phyloP scores from a whole-genome alignment of 208 protist species.

The Leishmania guyanensis region DNA sequence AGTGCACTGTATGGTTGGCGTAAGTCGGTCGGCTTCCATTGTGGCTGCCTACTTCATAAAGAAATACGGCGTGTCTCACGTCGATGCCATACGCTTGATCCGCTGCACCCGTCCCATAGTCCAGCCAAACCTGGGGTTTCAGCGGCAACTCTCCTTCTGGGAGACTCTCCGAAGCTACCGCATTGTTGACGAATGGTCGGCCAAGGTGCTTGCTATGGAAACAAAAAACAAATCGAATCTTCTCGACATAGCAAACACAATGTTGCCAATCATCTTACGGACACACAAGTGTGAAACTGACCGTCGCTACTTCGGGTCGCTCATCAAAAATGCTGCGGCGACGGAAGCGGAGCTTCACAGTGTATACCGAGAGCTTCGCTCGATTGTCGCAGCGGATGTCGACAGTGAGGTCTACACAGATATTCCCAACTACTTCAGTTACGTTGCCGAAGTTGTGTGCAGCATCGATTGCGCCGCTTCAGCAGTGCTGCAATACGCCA shows the following conservation, averaged over 20 bases:
- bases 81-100: conserved; percentile 65
- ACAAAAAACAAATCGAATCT: conserved; percentile 44
- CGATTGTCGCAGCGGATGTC: conserved; percentile 44
- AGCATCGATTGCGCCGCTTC: conserved; percentile 46
- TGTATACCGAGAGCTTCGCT: conserved; percentile 45
- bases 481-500: conserved; percentile 18
- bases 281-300: conserved; percentile 58
- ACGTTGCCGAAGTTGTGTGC: conserved; percentile 69
- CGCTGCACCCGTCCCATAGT: conserved; percentile 57
- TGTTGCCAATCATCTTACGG: conserved; percentile 50
- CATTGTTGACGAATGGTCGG: conserved; percentile 59
- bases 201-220: conserved; percentile 47
- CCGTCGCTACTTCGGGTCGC: conserved; percentile 62
- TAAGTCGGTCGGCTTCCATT: conserved; percentile 82
- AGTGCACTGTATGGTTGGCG: conserved; percentile 89
- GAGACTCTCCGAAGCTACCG: conserved; percentile 48
- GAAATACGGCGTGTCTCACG: conserved; percentile 38
- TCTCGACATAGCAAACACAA: conserved; percentile 28
- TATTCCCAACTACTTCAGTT: conserved; percentile 78
- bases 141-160: conserved; percentile 65
- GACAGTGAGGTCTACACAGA: conserved; percentile 73
- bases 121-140: conserved; percentile 82
- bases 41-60: conserved; percentile 90
- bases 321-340: conserved; percentile 26
- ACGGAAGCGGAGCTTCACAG: conserved; percentile 27